Evolutionary conservation across 108 stramenopile genomes (phyloP).

Genomic region (Cyclotella kingstonii): DNA sequence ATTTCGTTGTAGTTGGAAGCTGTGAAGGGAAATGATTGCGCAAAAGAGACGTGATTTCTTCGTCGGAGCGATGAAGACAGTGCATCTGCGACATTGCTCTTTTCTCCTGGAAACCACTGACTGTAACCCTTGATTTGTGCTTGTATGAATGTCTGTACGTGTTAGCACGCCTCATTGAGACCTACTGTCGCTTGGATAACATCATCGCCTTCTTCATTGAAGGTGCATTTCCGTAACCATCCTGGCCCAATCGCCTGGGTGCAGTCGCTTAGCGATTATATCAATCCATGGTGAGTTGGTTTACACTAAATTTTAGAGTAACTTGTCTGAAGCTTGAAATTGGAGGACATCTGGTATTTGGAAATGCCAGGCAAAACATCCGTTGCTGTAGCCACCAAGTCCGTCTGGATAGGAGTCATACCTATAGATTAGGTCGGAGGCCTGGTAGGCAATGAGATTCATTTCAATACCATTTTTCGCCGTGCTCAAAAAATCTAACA

Average conservation of each 20-base stretch:
- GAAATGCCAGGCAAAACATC: constrained; percentile 20
- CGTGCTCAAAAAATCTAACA: neutral
- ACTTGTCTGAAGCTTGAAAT: constrained; percentile 28
- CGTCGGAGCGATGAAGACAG: constrained; percentile 14
- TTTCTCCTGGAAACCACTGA: constrained; percentile 20
- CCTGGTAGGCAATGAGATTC: constrained; percentile 4
- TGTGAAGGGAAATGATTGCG: constrained; percentile 1
- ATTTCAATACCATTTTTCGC: constrained; percentile 13
- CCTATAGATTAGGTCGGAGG: constrained; percentile 5
- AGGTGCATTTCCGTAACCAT: constrained; percentile 14
- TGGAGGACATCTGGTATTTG: constrained; percentile 10
- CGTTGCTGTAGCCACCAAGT: constrained; percentile 24
- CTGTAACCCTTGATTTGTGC: neutral
- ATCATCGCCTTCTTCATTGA: constrained; percentile 6
- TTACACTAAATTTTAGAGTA: constrained; percentile 2
- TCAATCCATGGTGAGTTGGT: constrained; percentile 23
- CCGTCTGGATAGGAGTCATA: constrained; percentile 23
- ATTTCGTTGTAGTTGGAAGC: constrained; percentile 22
- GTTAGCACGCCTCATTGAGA: neutral
- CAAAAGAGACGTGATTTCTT: constrained; percentile 18
- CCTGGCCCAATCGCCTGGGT: constrained; percentile 2
- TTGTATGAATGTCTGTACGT: neutral
- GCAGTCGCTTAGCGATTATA: neutral
- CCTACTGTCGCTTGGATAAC: neutral
- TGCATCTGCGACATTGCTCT: constrained; percentile 18